A percentile compares a stretch with the other conserved stretches of the same genome.
Evolutionary conservation across 2,329 filamentous ascomycete genomes (phyloP).

Genomic region (Chaetothyriales sp.): DNA sequence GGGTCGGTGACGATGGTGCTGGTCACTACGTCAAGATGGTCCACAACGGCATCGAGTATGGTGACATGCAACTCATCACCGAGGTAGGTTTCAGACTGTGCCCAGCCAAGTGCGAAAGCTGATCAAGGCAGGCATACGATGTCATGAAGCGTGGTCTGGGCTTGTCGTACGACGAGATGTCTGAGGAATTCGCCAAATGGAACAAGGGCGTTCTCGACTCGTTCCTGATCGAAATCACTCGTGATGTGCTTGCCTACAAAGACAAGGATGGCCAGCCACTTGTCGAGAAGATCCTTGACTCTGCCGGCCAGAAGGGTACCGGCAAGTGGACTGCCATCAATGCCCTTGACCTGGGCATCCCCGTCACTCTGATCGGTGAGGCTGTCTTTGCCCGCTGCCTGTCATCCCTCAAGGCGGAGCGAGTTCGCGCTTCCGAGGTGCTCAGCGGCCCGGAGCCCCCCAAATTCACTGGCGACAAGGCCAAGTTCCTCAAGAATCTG

Average conservation of each 20-base stretch:
- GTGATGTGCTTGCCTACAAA: slow-evolving; percentile 96
- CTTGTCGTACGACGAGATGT: slow-evolving; percentile 82
- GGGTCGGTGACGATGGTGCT: slow-evolving; percentile 98
- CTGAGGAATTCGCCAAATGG: slow-evolving; percentile 86
- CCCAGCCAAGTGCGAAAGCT: slow-evolving; percentile 2
- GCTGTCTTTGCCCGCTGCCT: slow-evolving; percentile 90
- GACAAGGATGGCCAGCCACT: slow-evolving; percentile 82
- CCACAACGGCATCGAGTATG: slow-evolving; percentile 99
- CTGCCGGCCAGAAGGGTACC: slow-evolving; percentile 97
- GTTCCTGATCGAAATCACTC: slow-evolving; percentile 98
- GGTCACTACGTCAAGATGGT: slow-evolving; percentile 99
- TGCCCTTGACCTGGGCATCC: slow-evolving; percentile 94
- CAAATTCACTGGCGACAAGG: slow-evolving; percentile 77
- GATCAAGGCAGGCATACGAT: slow-evolving; percentile 66
- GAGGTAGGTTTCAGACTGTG: slow-evolving; percentile 51
- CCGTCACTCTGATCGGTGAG: slow-evolving; percentile 94
- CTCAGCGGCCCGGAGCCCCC: slow-evolving; percentile 57
- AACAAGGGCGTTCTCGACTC: slow-evolving; percentile 98
- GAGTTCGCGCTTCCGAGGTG: slow-evolving; percentile 61
- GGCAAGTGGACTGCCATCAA: slow-evolving; percentile 99
- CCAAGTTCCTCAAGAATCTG: slow-evolving; percentile 87
- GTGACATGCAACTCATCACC: slow-evolving; percentile 99
- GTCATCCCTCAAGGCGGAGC: slow-evolving; percentile 87
- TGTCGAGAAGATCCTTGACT: slow-evolving; percentile 97
- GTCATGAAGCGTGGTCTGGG: slow-evolving; percentile 98